Evolutionary conservation across 805 yeast species (phyloP).

Genomic region (Limtongia smithiae): DNA sequence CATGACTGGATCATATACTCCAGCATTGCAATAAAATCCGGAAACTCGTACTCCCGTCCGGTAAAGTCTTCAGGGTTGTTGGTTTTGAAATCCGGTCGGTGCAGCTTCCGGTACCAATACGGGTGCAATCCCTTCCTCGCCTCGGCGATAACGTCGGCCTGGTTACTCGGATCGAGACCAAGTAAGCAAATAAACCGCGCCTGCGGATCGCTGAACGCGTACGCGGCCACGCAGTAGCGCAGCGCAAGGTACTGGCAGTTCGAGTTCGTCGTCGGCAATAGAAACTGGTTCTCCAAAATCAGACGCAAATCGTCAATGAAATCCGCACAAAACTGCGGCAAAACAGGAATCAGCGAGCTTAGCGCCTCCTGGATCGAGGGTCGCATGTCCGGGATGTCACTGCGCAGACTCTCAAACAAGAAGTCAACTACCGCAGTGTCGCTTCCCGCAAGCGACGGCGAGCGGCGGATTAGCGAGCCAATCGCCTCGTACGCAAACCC

Average conservation of each 20-base stretch:
- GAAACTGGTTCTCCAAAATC: conserved; percentile 40
- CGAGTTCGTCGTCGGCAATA: conserved; percentile 42
- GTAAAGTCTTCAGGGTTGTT: conserved; percentile 40
- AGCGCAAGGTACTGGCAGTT: conserved; percentile 61
- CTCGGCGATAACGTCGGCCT: conserved; percentile 75
- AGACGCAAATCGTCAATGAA: conserved; percentile 46
- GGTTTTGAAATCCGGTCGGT: conserved; percentile 35
- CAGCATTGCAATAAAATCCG: conserved; percentile 46
- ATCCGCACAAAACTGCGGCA: conserved; percentile 36
- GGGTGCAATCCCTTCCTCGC: conserved; percentile 79
- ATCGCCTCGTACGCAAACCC: conserved; percentile 72
- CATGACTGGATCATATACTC: not conserved
- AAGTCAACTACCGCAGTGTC: conserved; percentile 59
- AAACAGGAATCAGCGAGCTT: conserved; percentile 52
- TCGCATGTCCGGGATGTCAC: conserved; percentile 60
- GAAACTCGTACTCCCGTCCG: conserved; percentile 45
- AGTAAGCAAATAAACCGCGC: conserved; percentile 65
- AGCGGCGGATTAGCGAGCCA: conserved; percentile 49
- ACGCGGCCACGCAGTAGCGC: conserved; percentile 60
- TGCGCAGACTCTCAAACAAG: conserved; percentile 63
- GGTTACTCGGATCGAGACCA: conserved; percentile 56
- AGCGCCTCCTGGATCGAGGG: conserved; percentile 69
- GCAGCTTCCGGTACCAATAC: conserved; percentile 62
- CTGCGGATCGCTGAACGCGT: conserved; percentile 62
- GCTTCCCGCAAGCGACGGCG: conserved; percentile 35